Conservation (phyloP, 78 protist species). For the Mastigamoeba balamuthi region DNA sequence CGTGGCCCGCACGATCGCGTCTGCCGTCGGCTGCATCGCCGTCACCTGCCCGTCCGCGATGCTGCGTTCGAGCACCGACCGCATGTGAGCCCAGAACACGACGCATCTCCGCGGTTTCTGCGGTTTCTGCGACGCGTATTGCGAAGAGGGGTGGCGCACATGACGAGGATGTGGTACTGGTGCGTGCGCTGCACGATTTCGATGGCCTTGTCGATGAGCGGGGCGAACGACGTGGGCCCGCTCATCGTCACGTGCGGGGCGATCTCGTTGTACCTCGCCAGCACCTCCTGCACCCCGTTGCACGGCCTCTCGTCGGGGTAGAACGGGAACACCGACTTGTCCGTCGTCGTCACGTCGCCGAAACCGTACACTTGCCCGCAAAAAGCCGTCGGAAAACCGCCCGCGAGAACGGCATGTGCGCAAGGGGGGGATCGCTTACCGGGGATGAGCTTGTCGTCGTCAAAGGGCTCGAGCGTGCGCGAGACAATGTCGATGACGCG, state of each 20-base stretch:
- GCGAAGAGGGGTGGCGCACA: background rate
- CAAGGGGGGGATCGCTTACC: background rate
- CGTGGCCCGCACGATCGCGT: conserved; percentile 51
- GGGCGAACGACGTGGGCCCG: conserved; percentile 78
- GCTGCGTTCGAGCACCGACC: no score
- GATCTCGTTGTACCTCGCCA: conserved; percentile 42
- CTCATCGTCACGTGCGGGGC: conserved; percentile 41
- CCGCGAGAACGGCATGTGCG: background rate
- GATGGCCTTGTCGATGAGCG: conserved; percentile 25
- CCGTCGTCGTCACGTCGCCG: conserved; percentile 47
- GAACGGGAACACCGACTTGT: conserved; percentile 43
- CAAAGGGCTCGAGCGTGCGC: conserved; percentile 52
- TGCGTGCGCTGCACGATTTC: conserved; percentile 12
- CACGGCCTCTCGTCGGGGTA: conserved; percentile 34
- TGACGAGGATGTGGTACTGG: conserved; percentile 42
- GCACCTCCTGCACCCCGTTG: conserved; percentile 29
- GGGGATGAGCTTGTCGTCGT: conserved; percentile 61
- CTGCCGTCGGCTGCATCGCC: conserved; percentile 14
- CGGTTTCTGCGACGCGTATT: background rate
- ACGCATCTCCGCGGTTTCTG: background rate
- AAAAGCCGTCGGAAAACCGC: background rate
- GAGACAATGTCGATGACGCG: conserved; percentile 47
- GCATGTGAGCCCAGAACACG: no score
- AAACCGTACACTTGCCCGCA: conserved; percentile 13
- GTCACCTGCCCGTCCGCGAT: conserved; percentile 58